phyloP scores from a whole-genome alignment of 1,284 basidiomycete species.

The Athelia sp. region DNA sequence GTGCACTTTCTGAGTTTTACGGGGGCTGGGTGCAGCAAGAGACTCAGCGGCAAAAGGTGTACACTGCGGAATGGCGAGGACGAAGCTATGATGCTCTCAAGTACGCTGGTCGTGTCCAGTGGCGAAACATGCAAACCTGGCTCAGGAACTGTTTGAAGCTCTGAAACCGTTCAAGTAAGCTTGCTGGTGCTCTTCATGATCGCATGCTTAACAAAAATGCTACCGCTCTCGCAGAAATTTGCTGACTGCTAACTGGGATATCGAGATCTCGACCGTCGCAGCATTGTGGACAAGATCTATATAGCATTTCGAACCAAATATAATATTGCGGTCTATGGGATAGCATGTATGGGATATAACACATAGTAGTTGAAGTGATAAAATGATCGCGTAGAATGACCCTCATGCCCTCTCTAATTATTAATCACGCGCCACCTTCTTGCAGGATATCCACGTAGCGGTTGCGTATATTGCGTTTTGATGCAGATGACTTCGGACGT shows the following conservation, averaged over 20 bases:
- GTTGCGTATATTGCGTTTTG: slow-evolving; percentile 52
- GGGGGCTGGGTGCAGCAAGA: neutral
- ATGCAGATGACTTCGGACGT: slow-evolving; percentile 34
- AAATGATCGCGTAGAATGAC: too few relatives aligned
- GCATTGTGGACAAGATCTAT: too few relatives aligned
- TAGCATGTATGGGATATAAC: too few relatives aligned
- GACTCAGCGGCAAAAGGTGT: neutral
- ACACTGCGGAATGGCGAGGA: neutral
- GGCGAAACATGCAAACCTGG: neutral
- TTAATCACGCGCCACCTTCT: slow-evolving; percentile 22
- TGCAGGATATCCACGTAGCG: slow-evolving; percentile 64
- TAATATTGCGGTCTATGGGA: too few relatives aligned
- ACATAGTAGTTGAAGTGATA: too few relatives aligned
- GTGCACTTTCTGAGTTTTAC: neutral
- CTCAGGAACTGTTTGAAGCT: neutral
- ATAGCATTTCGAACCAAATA: too few relatives aligned
- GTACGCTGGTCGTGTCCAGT: neutral
- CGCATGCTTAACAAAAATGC: neutral
- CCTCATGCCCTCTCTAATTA: too few relatives aligned
- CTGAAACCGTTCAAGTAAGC: too few relatives aligned
- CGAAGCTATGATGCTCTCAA: neutral
- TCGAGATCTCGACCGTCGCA: too few relatives aligned
- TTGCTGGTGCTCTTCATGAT: neutral
- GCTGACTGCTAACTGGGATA: too few relatives aligned
- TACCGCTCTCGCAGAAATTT: too few relatives aligned